phyloP scores from a whole-genome alignment of 2,329 filamentous ascomycete species.

The Trichoderma cornu-damae region DNA sequence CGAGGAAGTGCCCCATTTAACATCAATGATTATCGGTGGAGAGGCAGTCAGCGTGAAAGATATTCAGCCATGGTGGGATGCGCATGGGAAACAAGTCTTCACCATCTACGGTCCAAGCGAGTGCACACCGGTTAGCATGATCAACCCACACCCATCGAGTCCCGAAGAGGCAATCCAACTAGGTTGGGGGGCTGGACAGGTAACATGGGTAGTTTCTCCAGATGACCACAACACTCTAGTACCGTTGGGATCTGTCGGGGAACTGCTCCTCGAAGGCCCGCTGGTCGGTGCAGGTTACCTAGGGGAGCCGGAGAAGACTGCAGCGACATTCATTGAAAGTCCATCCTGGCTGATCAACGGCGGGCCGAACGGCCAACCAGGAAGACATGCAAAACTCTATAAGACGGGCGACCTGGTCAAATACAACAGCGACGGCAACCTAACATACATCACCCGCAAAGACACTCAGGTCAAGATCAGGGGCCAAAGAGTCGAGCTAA shows the following conservation, averaged over 20 bases:
- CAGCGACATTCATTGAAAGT: conserved; percentile 41
- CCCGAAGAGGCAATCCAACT: not conserved
- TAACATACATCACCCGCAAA: no score
- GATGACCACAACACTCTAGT: conserved; percentile 24
- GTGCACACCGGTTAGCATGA: conserved; percentile 20
- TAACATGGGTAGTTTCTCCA: conserved; percentile 30
- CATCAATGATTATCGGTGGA: conserved; percentile 38
- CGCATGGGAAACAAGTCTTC: not conserved
- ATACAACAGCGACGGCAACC: conserved; percentile 26
- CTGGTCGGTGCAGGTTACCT: conserved; percentile 47
- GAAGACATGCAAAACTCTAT: conserved; percentile 32
- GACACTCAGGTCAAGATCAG: no score
- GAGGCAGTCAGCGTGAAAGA: conserved; percentile 31
- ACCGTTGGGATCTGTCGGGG: conserved; percentile 30
- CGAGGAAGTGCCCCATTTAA: no score
- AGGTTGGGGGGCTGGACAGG: not conserved
- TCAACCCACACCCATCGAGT: not conserved
- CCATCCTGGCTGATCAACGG: conserved; percentile 34
- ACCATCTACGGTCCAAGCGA: conserved; percentile 23
- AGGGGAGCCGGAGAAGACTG: conserved; percentile 41
- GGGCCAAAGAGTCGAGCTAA: no score
- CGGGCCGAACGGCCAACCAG: conserved; percentile 16
- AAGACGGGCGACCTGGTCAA: conserved; percentile 35
- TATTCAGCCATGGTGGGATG: not conserved
- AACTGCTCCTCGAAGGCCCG: conserved; percentile 38